Evolutionary conservation across 352 stramenopile species (phyloP), one percentile per base, ranked within the genome.

Genomic region (Phytophthora fragariae): DNA sequence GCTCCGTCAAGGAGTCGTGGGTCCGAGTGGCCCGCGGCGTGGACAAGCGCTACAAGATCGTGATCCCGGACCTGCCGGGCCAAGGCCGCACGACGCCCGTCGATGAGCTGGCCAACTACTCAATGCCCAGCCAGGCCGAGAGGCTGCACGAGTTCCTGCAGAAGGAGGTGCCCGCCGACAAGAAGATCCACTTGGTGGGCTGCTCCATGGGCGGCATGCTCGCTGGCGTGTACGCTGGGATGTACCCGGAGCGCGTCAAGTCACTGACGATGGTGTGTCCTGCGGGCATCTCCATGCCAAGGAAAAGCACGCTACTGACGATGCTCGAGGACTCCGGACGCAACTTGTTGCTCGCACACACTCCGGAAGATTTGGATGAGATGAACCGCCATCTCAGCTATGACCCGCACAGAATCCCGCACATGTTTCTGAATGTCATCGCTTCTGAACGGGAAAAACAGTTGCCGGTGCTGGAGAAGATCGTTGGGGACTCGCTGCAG

Each of bases 161-260:
- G 24, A 78, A 73, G 24, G 78, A 83, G 19, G 70, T 94, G 27
- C 65, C 73, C 5, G 31, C 72, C 9, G 70, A 85, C 59, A 82
- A 83, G 58, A 89, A 89, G 68, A 75, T 94, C n/a, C 88, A 94
- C 53, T 53, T 94, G 8, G 71, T 93, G 17, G 88, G 88, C 8
- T 92, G 85, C 70, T 92, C 84, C 53, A 93, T 94, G 88, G 88
- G 88, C 47, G 88, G 85, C 14, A 90, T 94, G 84, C 76, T 94
- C 46, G 82, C 84, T 0, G 88, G 88, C n/a, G 77, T 89, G 19
- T 94, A 91, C 66, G 77, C 88, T 3, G 84, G 85, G 12, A 76
- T 82, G 62, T 90, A 92, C 63, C 84, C 88, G 2, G 67, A 89
- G 1, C 76, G 70, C 5, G 72, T 93, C 19, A 67, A 76, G n/a